Base-by-base conservation (phyloP, 2,329 filamentous ascomycete genomes). In the Aspergillus caelatus region DNA sequence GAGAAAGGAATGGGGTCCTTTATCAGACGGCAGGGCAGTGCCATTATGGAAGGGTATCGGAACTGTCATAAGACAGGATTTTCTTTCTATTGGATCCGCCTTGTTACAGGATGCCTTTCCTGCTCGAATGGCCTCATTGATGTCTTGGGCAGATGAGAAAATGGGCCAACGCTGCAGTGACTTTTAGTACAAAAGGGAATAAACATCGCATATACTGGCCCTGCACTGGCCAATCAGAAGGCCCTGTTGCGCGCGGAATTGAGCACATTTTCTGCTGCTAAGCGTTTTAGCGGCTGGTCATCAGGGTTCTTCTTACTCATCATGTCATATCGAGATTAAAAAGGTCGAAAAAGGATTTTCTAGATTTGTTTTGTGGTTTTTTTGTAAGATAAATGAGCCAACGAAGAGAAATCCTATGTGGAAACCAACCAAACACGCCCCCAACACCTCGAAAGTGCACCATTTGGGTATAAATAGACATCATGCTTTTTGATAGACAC, bases 191-290 rank as follows among this genome's bases (percentile, higher is more conserved):
- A 7, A 14, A 14, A 14, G 11, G n/a, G 19, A 30, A 9, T 34
- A n/a, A 55, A 55, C 52, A 39, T 55, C 9, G 21, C 57, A 58
- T 50, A 30, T 39, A 34, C 56, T 39, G 16, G 12, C 28, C 45
- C 45, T 52, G 54, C 10, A 7, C 14, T 7, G 43, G 43, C 56
- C 56, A 58, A 58, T 54, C 52, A 41, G 43, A 10, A 19, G 5
- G 16, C 11, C 4, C 34, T n/a, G 43, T 11, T 23, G 36, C 58
- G 70, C 64, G 70, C 60, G 60, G 23, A 62, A 65, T 70, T 72
- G 69, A 72, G 70, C 70, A 69, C 50, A 72, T 70, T 70, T 56
- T 26, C 32, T 62, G 59, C 60, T 57, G 59, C 61, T 63, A 64
- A 60, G 28, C 32, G 32, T 9, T 23, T 55, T 55, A 39, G 52